phyloP scores from a whole-genome alignment of 495 filamentous ascomycete genomes.

The Aspergillus diversus region DNA sequence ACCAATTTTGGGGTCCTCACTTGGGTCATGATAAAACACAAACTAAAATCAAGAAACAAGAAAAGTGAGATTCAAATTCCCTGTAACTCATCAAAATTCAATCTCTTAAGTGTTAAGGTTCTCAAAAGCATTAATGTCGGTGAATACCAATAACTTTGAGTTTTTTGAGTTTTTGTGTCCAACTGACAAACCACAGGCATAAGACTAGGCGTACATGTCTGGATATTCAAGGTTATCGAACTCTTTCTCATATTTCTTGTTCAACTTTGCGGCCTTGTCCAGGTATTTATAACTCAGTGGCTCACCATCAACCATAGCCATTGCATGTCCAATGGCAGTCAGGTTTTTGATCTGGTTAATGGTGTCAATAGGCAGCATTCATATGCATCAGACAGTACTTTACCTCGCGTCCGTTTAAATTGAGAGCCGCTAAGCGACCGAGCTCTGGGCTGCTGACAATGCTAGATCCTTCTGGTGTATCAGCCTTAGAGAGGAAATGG shows the following conservation, averaged over 20 bases:
- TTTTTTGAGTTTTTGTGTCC: too few species aligned
- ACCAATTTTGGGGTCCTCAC: too few species aligned
- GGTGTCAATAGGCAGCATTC: not conserved
- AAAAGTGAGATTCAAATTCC: too few species aligned
- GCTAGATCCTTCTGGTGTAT: not conserved
- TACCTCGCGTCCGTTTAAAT: not conserved
- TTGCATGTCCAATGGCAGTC: conserved; percentile 24
- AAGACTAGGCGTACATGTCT: not conserved
- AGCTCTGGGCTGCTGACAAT: not conserved
- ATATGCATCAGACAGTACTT: not conserved
- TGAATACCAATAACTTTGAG: too few species aligned
- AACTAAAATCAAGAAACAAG: too few species aligned
- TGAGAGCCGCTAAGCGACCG: not conserved
- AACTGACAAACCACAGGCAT: too few species aligned
- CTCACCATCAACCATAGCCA: conserved; percentile 19
- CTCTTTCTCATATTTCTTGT: conserved; percentile 27
- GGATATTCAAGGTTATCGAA: conserved; percentile 14
- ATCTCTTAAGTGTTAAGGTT: too few species aligned
- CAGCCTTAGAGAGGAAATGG: not conserved
- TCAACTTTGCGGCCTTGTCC: conserved; percentile 27
- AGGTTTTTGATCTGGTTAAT: conserved; percentile 32
- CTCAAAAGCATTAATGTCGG: too few species aligned
- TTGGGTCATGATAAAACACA: too few species aligned
- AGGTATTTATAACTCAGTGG: conserved; percentile 30
- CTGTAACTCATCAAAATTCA: too few species aligned